Evolutionary conservation across 495 filamentous ascomycete species (phyloP), one percentile per base, ranked within the genome.

Genomic region (Penicillium bialowiezense): DNA sequence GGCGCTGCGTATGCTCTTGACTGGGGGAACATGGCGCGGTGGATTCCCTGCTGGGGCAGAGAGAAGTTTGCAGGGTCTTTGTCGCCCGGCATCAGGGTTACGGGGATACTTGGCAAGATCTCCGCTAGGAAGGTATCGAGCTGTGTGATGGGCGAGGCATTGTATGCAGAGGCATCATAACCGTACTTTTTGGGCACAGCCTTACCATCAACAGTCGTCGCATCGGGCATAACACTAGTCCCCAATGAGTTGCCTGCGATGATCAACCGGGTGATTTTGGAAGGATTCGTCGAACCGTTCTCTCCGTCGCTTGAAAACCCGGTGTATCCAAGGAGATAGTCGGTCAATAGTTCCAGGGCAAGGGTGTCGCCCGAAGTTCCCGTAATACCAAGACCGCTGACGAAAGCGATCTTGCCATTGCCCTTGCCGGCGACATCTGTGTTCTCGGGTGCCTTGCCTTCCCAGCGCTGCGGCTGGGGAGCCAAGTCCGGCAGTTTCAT

Each of bases 171-270:
- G 44, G 87, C 82, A 65, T 97, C 93, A 71, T 97, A 97, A 42
- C 95, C 92, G 69, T 97, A 97, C 54, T 93, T 96, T 62, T 92
- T 95, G 20, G 64, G 66, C 4, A 58, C 59, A 19, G 62, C 60
- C 54, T 78, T 79, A 41, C 62, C 63, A 1, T 41, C 50, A 2
- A n/a, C n/a, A n/a, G 43, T 48, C 12, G 62, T 65, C 8, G 62
- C 42, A 7, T 62, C 64, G 5, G 39, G 39, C 15, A 68, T 64
- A 13, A 81, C 66, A 12, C 78, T 76, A 21, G 84, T 75, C 1
- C 81, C 75, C 17, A 97, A 79, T 3, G 91, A 95, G 65, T 96
- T 91, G 13, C 93, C 93, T 5, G 90, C 91, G 51, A 99, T 89
- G 48, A 99, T 82, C 13, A 99, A 77, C 8, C 90, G 83, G 26